Evolutionary conservation across 257 asterid genomes (phyloP), one percentile per base, ranked within the genome.

Genomic region (Petunia axillaris): DNA sequence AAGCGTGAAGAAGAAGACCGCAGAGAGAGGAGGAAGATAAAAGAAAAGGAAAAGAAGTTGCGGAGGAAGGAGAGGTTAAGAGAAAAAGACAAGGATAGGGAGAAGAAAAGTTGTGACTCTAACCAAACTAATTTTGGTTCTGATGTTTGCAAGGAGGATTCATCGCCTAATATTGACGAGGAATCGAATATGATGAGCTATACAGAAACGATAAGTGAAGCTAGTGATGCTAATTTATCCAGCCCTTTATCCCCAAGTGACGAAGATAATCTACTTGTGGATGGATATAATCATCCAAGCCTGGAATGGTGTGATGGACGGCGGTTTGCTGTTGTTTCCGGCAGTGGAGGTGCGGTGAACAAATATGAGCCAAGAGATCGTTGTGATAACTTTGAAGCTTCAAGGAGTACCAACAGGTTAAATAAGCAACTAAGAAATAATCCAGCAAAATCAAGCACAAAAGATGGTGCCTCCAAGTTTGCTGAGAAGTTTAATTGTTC

Each of bases 1-100:
- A 96, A 96, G 77, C 98, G 93, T 14, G 94, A 92, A 85, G 98
- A 96, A 87, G 98, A 96, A 88, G 97, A 90, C 79, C 91, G 95
- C 67, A 89, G 85, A 87, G 95, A 89, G 82, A 93, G 97, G 67
- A 89, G 89, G 86, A 90, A 95, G 86, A 85, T 90, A 78, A 96
- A 96, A 89, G 99, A 94, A 86, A 89, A 91, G 86, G 98, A 93
- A 79, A 96, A 96, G 85, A 96, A 96, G 87, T 92, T 94, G 3
- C 86, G 99, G 14, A 91, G 95, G 83, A 96, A 94, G 88, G 99
- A 96, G 89, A 91, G 98, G 84, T 84, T 94, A 77, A 89, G 92
- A 86, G 97, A 87, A 81, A 93, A 87, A 84, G 99, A 92, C 81
- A 95, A 81, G 85, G 88, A 83, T 79, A 88, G 82, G 82, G 98